Percentiles rank a stretch among this genome's conserved stretches.
These are phyloP conservation scores for Symmetrospora coprosmae DNA, from an alignment of 768 basidiomycete genomes.

Conservation along the genomic window DNA sequence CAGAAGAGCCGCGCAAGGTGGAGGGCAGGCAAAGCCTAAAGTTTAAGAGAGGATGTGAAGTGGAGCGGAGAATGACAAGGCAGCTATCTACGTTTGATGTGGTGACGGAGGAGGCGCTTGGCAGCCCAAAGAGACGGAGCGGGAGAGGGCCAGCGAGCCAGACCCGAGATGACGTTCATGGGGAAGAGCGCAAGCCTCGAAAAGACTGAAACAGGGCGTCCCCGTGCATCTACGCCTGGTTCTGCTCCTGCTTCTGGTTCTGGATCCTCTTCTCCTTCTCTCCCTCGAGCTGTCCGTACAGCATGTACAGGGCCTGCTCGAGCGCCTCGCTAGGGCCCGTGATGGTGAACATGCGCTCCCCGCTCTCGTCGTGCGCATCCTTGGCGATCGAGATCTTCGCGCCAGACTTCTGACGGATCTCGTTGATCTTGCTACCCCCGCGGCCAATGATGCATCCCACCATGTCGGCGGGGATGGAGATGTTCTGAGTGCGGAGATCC, in stretches of 20 bases:
- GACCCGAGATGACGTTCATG: too few species aligned
- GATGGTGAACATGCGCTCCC: constrained; percentile 97
- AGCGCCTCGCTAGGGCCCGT: constrained; percentile 44
- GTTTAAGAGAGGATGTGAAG: too few species aligned
- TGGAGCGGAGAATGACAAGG: too few species aligned
- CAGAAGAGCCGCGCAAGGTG: too few species aligned
- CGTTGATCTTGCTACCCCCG: constrained; percentile 94
- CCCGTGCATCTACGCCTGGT: background rate
- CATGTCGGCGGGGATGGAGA: constrained; percentile 99
- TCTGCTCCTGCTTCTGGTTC: background rate
- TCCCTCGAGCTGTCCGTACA: constrained; percentile 83
- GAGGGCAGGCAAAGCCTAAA: too few species aligned
- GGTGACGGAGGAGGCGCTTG: too few species aligned
- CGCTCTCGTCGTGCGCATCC: constrained; percentile 96
- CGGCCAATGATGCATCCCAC: constrained; percentile 85
- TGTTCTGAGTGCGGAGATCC: constrained; percentile 93
- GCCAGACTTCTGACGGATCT: constrained; percentile 92
- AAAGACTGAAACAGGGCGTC: too few species aligned
- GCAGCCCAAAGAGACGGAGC: too few species aligned
- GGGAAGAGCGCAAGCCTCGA: too few species aligned
- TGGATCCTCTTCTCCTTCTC: constrained; percentile 34
- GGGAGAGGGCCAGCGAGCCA: too few species aligned
- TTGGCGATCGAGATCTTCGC: constrained; percentile 98
- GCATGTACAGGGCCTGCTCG: constrained; percentile 90
- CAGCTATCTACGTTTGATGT: too few species aligned